These are phyloP conservation scores for Epichloe amarillans DNA, from an alignment of 2,329 filamentous ascomycete species.

Conservation along the genomic window DNA sequence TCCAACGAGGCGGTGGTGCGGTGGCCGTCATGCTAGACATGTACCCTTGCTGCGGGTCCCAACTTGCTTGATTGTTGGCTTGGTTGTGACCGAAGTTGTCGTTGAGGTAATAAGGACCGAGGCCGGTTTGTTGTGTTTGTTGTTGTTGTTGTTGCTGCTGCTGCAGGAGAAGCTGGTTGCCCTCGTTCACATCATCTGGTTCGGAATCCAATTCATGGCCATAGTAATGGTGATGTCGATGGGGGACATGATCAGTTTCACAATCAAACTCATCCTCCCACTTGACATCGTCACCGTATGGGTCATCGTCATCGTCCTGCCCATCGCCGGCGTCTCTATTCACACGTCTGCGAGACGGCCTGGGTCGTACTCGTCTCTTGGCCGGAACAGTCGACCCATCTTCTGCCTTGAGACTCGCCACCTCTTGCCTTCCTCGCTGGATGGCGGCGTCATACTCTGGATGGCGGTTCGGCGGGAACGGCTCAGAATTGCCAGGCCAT, in stretches of 20 bases:
- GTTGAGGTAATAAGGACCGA: not conserved
- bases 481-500: not conserved
- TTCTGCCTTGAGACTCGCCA: not conserved
- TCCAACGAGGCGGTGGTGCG: not conserved
- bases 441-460: not conserved
- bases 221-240: too few species aligned
- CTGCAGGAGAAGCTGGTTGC: not conserved
- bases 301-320: not conserved
- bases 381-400: not conserved
- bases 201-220: too few species aligned
- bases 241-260: too few species aligned
- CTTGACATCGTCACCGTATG: not conserved
- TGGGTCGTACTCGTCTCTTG: not conserved
- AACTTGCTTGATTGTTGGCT: not conserved
- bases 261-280: not conserved
- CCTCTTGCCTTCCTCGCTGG: not conserved
- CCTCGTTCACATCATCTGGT: not conserved
- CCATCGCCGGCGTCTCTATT: not conserved
- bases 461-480: slow-evolving; percentile 1
- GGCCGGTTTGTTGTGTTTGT: not conserved
- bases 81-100: not conserved
- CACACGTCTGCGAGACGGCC: not conserved
- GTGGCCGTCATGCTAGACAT: not conserved
- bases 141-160: not conserved
- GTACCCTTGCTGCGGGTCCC: not conserved